Percentiles rank a stretch among this genome's conserved stretches.
Conservation (phyloP, 768 basidiomycete species). For the Auriscalpium microsporum region DNA sequence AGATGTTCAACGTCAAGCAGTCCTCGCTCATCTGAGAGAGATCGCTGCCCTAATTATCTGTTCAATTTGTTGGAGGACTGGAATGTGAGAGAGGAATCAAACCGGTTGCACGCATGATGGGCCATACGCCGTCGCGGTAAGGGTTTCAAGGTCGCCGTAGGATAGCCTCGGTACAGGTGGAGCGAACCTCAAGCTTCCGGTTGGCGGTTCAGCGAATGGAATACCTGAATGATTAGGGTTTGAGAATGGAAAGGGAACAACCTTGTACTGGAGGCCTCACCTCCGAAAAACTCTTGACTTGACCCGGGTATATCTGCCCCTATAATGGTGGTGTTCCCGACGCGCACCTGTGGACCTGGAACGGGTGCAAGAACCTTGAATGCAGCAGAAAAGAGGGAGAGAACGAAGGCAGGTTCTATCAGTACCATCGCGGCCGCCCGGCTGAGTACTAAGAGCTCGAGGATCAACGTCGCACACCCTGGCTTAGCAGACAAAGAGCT, state of each 20-base stretch:
- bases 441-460: no score
- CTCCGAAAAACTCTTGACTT: conserved; percentile 25
- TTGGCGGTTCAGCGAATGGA: conserved; percentile 27
- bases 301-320: conserved; percentile 12
- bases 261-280: conserved; percentile 1
- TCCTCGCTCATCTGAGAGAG: conserved; percentile 30
- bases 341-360: conserved; percentile 7
- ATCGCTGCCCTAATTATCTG: background rate
- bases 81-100: background rate
- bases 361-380: background rate
- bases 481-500: no score
- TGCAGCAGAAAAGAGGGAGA: background rate
- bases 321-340: conserved; percentile 18
- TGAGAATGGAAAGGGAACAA: no score
- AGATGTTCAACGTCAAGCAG: conserved; percentile 41
- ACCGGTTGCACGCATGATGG: conserved; percentile 21
- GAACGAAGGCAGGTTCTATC: no score
- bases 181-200: conserved; percentile 21
- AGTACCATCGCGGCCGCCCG: no score
- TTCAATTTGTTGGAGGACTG: no score
- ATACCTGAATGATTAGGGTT: conserved; percentile 17
- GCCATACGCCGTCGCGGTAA: conserved; percentile 25
- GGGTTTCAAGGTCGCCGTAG: conserved; percentile 15
- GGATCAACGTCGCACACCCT: no score
- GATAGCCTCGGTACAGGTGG: conserved; percentile 18